These are phyloP conservation scores for Crucibulum laeve DNA, from an alignment of 768 basidiomycete species.

Conservation along the genomic window DNA sequence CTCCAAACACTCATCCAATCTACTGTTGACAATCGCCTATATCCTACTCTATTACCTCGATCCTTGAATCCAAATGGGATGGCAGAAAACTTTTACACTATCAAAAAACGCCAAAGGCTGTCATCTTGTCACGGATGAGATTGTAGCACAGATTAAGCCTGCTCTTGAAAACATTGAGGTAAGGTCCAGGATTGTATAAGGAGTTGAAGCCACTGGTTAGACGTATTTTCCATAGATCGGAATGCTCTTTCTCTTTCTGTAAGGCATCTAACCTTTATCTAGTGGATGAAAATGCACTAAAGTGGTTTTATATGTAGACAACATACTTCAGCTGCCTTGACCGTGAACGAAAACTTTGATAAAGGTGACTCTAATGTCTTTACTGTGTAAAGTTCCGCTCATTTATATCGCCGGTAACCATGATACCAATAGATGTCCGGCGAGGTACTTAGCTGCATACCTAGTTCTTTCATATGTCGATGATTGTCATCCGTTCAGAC, in stretches of 20 bases:
- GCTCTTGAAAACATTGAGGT: conserved; percentile 69
- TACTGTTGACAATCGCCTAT: too few relatives aligned
- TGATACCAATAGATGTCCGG: conserved; percentile 32
- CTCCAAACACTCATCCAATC: too few relatives aligned
- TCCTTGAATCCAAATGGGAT: conserved; percentile 55
- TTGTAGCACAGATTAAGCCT: conserved; percentile 59
- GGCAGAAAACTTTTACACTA: conserved; percentile 83
- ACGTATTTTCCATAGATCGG: conserved; percentile 51
- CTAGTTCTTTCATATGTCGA: background rate
- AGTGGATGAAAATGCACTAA: background rate
- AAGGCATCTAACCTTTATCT: conserved; percentile 15
- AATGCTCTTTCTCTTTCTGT: conserved; percentile 89
- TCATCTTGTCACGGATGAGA: conserved; percentile 80
- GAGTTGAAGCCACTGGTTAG: background rate
- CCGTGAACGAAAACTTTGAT: conserved; percentile 90
- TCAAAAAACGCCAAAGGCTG: conserved; percentile 56
- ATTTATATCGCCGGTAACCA: background rate
- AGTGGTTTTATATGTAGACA: conserved; percentile 19
- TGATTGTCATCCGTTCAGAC: conserved; percentile 38
- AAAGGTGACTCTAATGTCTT: conserved; percentile 38
- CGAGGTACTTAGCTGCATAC: conserved; percentile 23
- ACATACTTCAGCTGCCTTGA: conserved; percentile 77
- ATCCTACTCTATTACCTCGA: background rate
- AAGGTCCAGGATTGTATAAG: conserved; percentile 7
- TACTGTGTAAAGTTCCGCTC: background rate